A percentile compares a stretch with the other conserved stretches of the same genome.
phyloP scores from a whole-genome alignment of 2,329 filamentous ascomycete species.

The Nemania abortiva region DNA sequence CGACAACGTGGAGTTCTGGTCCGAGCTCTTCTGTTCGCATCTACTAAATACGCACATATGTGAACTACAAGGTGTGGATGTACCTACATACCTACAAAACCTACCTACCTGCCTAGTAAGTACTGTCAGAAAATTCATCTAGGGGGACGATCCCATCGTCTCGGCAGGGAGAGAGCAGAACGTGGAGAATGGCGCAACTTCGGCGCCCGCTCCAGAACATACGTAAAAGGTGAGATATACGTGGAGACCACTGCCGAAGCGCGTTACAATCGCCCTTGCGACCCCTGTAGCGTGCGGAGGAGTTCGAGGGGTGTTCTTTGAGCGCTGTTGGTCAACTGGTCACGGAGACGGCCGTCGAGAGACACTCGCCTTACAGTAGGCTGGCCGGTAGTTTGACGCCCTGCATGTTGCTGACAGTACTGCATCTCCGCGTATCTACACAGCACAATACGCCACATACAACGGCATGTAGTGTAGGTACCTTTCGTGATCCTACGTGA shows the following conservation, averaged over 20 bases:
- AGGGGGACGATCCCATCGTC: constrained; percentile 6
- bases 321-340: constrained; percentile 1
- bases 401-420: constrained; percentile 28
- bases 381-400: not conserved
- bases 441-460: not conserved
- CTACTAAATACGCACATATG: not conserved
- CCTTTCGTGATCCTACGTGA: not conserved
- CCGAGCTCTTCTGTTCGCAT: not conserved
- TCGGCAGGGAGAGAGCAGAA: not conserved
- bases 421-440: not conserved
- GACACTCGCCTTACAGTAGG: constrained; percentile 12
- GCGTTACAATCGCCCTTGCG: constrained; percentile 16
- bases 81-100: not conserved
- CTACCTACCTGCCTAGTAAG: not conserved
- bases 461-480: constrained; percentile 12
- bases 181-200: constrained; percentile 32
- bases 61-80: constrained; percentile 1
- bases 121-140: constrained; percentile 15
- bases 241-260: constrained; percentile 14
- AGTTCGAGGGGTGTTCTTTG: not conserved
- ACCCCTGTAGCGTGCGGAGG: constrained; percentile 18
- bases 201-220: constrained; percentile 22
- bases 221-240: not conserved
- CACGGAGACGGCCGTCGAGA: not conserved
- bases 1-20: constrained; percentile 19